Evolutionary conservation across 2,329 filamentous ascomycete species (phyloP).

Genomic region (Sarocladiaceae sp.): DNA sequence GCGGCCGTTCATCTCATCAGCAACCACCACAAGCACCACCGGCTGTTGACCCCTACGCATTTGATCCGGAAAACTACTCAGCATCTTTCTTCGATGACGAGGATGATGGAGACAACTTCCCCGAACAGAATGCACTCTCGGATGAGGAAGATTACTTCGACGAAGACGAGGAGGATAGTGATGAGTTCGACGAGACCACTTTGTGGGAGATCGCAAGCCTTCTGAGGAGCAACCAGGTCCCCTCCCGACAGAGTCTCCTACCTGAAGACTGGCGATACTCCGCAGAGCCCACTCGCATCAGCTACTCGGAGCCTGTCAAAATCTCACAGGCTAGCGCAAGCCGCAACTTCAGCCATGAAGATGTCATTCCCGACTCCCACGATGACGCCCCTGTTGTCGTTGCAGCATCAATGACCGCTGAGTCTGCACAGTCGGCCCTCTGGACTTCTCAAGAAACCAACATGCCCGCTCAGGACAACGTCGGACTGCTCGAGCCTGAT

Average conservation of each 20-base stretch:
- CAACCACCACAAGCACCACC: background rate
- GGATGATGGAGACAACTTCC: conserved; percentile 39
- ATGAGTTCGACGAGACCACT: conserved; percentile 55
- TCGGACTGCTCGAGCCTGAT: conserved; percentile 29
- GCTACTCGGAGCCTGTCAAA: background rate
- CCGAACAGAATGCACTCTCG: conserved; percentile 11
- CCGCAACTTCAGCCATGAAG: background rate
- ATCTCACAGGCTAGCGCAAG: background rate
- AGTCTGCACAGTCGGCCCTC: background rate
- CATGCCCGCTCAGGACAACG: background rate
- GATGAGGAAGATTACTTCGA: conserved; percentile 16
- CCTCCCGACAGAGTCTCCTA: conserved; percentile 45
- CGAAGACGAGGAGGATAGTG: conserved; percentile 34
- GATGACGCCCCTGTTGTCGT: background rate
- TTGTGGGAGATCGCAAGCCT: conserved; percentile 59
- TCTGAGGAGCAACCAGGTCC: conserved; percentile 44
- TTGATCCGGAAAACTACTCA: conserved; percentile 29
- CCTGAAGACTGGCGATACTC: conserved; percentile 23
- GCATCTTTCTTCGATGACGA: conserved; percentile 56
- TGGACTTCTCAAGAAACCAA: background rate
- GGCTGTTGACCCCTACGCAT: conserved; percentile 7
- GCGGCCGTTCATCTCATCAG: conserved; percentile 22
- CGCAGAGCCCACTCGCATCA: conserved; percentile 2
- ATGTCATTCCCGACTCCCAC: background rate
- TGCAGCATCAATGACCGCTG: background rate